A percentile compares a stretch with the other conserved stretches of the same genome.
phyloP scores from a whole-genome alignment of 2,329 filamentous ascomycete genomes.

The Penicillium sp. region DNA sequence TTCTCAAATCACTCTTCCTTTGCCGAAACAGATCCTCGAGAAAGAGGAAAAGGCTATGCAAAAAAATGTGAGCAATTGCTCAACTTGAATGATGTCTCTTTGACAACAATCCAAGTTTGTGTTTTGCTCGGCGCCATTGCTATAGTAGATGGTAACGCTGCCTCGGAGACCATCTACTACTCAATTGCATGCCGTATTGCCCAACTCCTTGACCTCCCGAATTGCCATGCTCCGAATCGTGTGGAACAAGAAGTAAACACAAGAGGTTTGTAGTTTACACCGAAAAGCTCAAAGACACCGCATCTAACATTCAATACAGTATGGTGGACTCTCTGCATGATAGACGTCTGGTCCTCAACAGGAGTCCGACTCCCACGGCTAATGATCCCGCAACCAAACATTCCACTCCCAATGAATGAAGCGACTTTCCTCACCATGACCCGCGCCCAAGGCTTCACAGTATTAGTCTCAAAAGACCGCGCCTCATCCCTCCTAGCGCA shows the following conservation, averaged over 20 bases:
- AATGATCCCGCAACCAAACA: constrained; percentile 19
- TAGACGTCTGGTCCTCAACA: constrained; percentile 35
- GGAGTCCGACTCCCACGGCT: constrained; percentile 31
- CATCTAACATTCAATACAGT: constrained; percentile 14
- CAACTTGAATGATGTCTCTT: constrained; percentile 31
- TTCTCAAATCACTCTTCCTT: constrained; percentile 10
- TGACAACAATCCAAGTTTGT: constrained; percentile 35
- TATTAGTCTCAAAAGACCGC: constrained; percentile 4
- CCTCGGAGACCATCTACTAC: constrained; percentile 34
- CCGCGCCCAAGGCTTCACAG: background rate
- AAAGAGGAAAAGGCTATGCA: constrained; percentile 12
- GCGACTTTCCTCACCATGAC: constrained; percentile 22
- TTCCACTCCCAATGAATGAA: constrained; percentile 34
- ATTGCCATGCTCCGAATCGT: constrained; percentile 19
- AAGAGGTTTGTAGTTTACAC: constrained; percentile 7
- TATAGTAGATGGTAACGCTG: constrained; percentile 28
- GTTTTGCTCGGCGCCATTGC: constrained; percentile 34
- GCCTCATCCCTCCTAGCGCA: constrained; percentile 28
- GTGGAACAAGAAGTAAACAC: constrained; percentile 34
- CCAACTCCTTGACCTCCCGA: constrained; percentile 31
- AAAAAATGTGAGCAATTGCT: constrained; percentile 17
- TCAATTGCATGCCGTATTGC: constrained; percentile 33
- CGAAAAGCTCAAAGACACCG: background rate
- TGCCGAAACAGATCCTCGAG: constrained; percentile 9
- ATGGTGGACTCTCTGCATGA: constrained; percentile 39